Evolutionary conservation across 352 stramenopile species (phyloP).

Genomic region (Phytophthora lateralis): DNA sequence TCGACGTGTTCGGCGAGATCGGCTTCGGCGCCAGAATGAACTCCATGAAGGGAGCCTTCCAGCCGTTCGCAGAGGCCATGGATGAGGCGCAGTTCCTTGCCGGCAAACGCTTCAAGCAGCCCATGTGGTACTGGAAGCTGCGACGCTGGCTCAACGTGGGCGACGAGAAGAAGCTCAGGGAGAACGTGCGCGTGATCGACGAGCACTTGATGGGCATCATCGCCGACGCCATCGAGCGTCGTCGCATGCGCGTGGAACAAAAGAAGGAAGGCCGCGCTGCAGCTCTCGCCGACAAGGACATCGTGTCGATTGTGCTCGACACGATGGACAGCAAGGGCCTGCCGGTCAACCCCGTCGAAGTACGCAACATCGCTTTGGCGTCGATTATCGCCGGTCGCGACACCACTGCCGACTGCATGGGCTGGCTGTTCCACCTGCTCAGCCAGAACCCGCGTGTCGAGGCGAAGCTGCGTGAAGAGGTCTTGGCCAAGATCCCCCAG

Average conservation of each 20-base stretch:
- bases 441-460: slow-evolving; percentile 33
- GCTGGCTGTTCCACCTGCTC: slow-evolving; percentile 47
- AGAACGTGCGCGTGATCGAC: slow-evolving; percentile 42
- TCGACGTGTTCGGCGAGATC: slow-evolving; percentile 54
- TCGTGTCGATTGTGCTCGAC: slow-evolving; percentile 41
- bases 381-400: slow-evolving; percentile 76
- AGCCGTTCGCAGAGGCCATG: slow-evolving; percentile 44
- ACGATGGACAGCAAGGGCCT: slow-evolving; percentile 25
- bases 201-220: slow-evolving; percentile 46
- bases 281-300: slow-evolving; percentile 32
- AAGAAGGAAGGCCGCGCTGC: slow-evolving; percentile 9
- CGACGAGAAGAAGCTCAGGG: slow-evolving; percentile 38
- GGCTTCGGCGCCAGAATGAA: slow-evolving; percentile 43
- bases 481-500: slow-evolving; percentile 32
- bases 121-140: slow-evolving; percentile 49
- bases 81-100: slow-evolving; percentile 33
- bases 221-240: slow-evolving; percentile 40
- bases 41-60: slow-evolving; percentile 37
- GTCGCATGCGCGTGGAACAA: slow-evolving; percentile 16
- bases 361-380: slow-evolving; percentile 72
- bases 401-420: slow-evolving; percentile 64
- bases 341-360: slow-evolving; percentile 33
- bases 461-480: slow-evolving; percentile 31
- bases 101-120: slow-evolving; percentile 40
- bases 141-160: slow-evolving; percentile 50